Evolutionary conservation across 1,284 basidiomycete genomes (phyloP).

Genomic region (Cryptococcus sp.): DNA sequence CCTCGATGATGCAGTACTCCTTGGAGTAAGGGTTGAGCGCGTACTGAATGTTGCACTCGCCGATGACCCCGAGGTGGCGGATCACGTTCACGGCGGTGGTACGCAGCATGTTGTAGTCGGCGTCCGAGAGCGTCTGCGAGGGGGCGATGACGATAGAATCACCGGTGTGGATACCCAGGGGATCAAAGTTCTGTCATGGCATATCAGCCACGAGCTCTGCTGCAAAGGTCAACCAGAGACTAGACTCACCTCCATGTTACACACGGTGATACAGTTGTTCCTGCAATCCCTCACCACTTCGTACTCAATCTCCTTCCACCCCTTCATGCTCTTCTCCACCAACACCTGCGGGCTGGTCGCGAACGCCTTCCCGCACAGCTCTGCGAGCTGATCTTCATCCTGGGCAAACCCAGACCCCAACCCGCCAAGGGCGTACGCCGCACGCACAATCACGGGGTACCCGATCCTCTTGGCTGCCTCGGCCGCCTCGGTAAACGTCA

Average conservation of each 20-base stretch:
- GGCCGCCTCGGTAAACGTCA: conserved; percentile 72
- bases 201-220: neutral
- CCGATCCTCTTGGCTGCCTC: conserved; percentile 81
- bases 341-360: conserved; percentile 95
- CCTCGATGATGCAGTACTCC: conserved; percentile 99
- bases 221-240: neutral
- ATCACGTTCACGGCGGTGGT: conserved; percentile 98
- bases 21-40: conserved; percentile 91
- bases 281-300: conserved; percentile 98
- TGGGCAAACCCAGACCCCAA: conserved; percentile 93
- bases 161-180: conserved; percentile 96
- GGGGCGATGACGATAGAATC: conserved; percentile 99
- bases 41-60: conserved; percentile 98
- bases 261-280: conserved; percentile 92
- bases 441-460: conserved; percentile 96
- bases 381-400: conserved; percentile 78
- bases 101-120: conserved; percentile 97
- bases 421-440: conserved; percentile 93
- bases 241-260: conserved; percentile 94
- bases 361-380: conserved; percentile 88
- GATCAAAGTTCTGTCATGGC: conserved; percentile 82
- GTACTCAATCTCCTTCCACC: conserved; percentile 99
- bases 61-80: conserved; percentile 92
- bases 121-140: conserved; percentile 95
- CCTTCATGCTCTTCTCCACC: conserved; percentile 99